phyloP scores from a whole-genome alignment of 2,329 filamentous ascomycete genomes.

The Talaromyces sp. region DNA sequence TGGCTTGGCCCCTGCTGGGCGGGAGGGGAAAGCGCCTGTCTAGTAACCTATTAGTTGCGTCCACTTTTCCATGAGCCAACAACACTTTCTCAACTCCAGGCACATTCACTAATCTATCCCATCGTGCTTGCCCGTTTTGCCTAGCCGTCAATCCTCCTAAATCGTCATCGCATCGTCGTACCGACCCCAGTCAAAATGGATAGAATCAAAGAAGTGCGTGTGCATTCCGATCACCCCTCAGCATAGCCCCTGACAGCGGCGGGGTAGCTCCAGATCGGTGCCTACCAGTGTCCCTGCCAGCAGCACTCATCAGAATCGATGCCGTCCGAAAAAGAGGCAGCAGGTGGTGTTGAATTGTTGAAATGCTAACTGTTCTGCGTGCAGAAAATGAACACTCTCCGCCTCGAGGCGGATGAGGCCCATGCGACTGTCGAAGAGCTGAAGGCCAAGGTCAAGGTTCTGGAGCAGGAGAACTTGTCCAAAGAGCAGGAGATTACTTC shows the following conservation, averaged over 20 bases:
- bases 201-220: slow-evolving; percentile 28
- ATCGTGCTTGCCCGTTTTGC: not conserved
- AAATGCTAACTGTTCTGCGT: slow-evolving; percentile 12
- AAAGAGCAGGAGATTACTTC: slow-evolving; percentile 99
- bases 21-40: not conserved
- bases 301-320: slow-evolving; percentile 14
- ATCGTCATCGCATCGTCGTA: not conserved
- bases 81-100: not conserved
- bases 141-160: not conserved
- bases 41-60: not conserved
- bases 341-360: not conserved
- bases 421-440: slow-evolving; percentile 79
- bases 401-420: slow-evolving; percentile 85
- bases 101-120: not conserved
- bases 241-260: slow-evolving; percentile 21
- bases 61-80: not conserved
- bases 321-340: slow-evolving; percentile 16
- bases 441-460: slow-evolving; percentile 74
- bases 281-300: slow-evolving; percentile 9
- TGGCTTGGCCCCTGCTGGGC: not conserved
- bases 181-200: slow-evolving; percentile 57
- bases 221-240: slow-evolving; percentile 8
- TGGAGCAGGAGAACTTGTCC: slow-evolving; percentile 90
- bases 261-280: slow-evolving; percentile 32
- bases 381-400: slow-evolving; percentile 92